A percentile compares a stretch with the other conserved stretches of the same genome.
Conservation (phyloP, 2,329 filamentous ascomycete species). For the Colletotrichum cereale region DNA sequence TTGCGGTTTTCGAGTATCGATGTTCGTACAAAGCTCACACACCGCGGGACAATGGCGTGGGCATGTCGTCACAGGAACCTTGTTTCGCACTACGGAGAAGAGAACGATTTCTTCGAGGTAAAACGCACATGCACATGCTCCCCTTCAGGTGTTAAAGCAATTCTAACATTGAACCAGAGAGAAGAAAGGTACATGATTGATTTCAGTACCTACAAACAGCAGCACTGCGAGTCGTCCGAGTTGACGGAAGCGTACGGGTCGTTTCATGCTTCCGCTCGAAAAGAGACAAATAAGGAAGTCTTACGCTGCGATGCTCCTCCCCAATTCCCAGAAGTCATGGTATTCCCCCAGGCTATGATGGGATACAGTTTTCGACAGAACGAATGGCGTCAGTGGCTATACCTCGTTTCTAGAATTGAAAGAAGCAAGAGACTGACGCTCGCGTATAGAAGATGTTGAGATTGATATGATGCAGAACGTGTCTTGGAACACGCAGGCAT, state of each 20-base stretch:
- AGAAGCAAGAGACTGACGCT: neutral
- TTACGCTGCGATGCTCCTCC: neutral
- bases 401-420: neutral
- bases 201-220: neutral
- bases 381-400: neutral
- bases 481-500: constrained; percentile 39
- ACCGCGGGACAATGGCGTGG: neutral
- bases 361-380: neutral
- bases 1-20: too few relatives aligned
- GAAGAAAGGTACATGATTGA: neutral
- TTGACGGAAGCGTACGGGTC: neutral
- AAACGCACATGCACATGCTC: too few relatives aligned
- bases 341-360: neutral
- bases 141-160: neutral
- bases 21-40: too few relatives aligned
- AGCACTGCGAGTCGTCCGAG: neutral
- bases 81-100: neutral
- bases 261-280: neutral
- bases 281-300: neutral
- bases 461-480: neutral
- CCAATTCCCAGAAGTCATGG: neutral
- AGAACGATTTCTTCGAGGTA: neutral
- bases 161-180: neutral
- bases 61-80: neutral
- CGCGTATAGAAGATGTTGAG: neutral